A percentile compares a stretch with the other conserved stretches of the same genome.
These are phyloP conservation scores for Podosphaera fusca DNA, from an alignment of 2,329 filamentous ascomycete species.

Conservation along the genomic window DNA sequence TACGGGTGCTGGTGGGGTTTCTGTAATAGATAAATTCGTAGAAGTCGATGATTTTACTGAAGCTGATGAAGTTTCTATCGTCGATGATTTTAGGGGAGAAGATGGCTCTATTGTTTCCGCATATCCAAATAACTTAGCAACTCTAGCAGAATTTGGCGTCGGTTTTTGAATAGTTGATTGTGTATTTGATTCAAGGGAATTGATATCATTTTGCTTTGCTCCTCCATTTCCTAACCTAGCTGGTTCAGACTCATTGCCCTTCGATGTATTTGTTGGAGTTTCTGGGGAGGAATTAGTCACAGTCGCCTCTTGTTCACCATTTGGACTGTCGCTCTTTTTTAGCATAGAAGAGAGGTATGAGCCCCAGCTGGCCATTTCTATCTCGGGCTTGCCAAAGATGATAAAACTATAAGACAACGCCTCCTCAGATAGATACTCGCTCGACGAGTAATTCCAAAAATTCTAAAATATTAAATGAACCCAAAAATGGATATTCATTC, in stretches of 20 bases:
- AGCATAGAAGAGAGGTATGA: constrained; percentile 1
- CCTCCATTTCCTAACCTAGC: not conserved
- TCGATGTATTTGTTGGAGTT: not conserved
- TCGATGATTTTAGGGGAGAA: no score
- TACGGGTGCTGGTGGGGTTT: not conserved
- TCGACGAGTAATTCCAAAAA: no score
- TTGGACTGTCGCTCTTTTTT: not conserved
- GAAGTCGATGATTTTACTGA: no score
- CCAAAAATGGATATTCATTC: no score
- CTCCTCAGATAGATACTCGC: no score
- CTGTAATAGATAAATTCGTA: not conserved
- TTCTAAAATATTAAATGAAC: no score
- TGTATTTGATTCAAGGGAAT: not conserved
- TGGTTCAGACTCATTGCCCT: not conserved
- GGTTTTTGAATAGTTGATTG: not conserved
- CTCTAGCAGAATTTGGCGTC: constrained; percentile 1
- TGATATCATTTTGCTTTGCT: constrained; percentile 1
- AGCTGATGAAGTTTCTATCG: no score
- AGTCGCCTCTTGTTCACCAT: not conserved
- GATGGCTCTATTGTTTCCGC: not conserved
- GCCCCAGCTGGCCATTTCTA: constrained; percentile 1
- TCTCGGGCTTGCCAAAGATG: no score
- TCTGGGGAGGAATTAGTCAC: not conserved
- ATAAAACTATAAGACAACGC: no score
- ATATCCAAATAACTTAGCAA: constrained; percentile 3